Evolutionary conservation across 805 yeast species (phyloP).

Genomic region (Wickerhamiella dianesei): DNA sequence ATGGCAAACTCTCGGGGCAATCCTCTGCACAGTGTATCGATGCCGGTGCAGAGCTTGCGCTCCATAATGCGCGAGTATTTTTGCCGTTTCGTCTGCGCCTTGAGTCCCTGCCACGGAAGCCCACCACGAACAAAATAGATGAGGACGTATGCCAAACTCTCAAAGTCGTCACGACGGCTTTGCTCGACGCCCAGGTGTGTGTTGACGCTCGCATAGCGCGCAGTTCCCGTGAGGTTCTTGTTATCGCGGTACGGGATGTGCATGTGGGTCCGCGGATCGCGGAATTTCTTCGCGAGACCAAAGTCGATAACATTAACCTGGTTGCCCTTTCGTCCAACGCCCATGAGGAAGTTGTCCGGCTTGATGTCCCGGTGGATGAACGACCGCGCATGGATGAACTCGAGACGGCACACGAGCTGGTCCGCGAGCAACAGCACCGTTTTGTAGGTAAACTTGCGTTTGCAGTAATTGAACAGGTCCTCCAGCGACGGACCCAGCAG

Average conservation of each 20-base stretch:
- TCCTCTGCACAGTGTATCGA: slow-evolving; percentile 74
- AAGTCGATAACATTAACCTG: slow-evolving; percentile 84
- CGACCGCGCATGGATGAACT: slow-evolving; percentile 76
- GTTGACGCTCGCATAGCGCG: slow-evolving; percentile 96
- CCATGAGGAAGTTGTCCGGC: slow-evolving; percentile 92
- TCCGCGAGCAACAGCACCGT: slow-evolving; percentile 89
- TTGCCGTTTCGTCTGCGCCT: slow-evolving; percentile 95
- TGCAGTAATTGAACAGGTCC: slow-evolving; percentile 97
- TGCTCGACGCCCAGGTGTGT: slow-evolving; percentile 97
- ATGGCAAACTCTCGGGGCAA: slow-evolving; percentile 88
- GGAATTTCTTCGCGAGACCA: slow-evolving; percentile 97
- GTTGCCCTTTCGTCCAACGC: slow-evolving; percentile 89
- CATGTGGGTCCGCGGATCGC: slow-evolving; percentile 90
- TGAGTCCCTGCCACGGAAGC: slow-evolving; percentile 97
- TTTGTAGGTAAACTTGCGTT: slow-evolving; percentile 71
- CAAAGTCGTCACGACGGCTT: slow-evolving; percentile 90
- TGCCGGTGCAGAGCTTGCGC: slow-evolving; percentile 80
- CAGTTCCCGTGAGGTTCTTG: slow-evolving; percentile 92
- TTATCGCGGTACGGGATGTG: slow-evolving; percentile 96
- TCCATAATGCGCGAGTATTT: slow-evolving; percentile 96
- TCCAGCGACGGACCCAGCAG: slow-evolving; percentile 90
- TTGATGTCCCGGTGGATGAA: slow-evolving; percentile 92
- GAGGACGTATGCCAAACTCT: slow-evolving; percentile 91
- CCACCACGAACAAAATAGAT: slow-evolving; percentile 81
- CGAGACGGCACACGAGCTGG: slow-evolving; percentile 83